Conservation (phyloP, 139 green algal species). For the Chlamydomonas applanata region DNA sequence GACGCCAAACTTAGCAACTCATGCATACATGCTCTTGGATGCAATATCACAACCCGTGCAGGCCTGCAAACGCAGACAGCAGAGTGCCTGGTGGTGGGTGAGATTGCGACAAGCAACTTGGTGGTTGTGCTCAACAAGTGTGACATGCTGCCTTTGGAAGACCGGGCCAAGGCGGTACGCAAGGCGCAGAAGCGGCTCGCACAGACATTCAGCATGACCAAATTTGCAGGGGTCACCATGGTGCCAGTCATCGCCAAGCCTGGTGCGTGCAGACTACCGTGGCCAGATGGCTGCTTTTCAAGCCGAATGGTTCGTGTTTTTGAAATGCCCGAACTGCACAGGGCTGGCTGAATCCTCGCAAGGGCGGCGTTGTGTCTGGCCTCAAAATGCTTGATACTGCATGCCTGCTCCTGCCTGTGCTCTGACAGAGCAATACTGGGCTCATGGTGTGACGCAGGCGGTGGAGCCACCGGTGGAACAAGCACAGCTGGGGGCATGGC, state of each 20-base stretch:
- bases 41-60: conserved; percentile 13
- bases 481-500: background rate
- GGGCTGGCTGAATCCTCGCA: no score
- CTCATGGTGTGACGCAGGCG: background rate
- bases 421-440: no score
- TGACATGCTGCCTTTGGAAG: conserved; percentile 50
- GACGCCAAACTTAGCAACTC: no score
- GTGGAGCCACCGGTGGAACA: background rate
- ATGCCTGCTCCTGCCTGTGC: no score
- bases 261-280: no score
- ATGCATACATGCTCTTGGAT: no score
- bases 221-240: conserved; percentile 76
- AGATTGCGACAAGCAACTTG: conserved; percentile 78
- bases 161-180: conserved; percentile 44
- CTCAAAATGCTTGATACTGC: no score
- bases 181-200: conserved; percentile 45
- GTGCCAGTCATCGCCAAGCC: conserved; percentile 67
- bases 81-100: conserved; percentile 90
- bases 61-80: conserved; percentile 88
- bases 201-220: conserved; percentile 74
- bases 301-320: no score
- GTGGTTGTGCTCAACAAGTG: conserved; percentile 93
- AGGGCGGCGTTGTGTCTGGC: no score
- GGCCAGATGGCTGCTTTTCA: no score
- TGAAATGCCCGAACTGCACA: no score